Evolutionary conservation across 306 rosid species (phyloP).

Genomic region (Sindora glabra): DNA sequence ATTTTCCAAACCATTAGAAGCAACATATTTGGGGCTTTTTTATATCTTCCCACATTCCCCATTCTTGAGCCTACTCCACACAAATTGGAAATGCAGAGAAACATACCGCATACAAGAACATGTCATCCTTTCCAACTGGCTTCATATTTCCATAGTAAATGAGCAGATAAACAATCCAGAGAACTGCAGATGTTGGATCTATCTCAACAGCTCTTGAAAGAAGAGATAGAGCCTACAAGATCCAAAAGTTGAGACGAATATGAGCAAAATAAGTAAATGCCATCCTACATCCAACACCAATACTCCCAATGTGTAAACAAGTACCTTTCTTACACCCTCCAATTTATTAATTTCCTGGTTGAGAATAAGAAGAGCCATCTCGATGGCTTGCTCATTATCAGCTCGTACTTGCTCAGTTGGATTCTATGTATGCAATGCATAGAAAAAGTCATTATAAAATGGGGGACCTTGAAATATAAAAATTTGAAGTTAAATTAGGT

Average conservation of each 20-base stretch:
- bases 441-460: slow-evolving; percentile 26
- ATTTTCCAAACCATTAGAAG: too few relatives aligned
- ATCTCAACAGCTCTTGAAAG: slow-evolving; percentile 75
- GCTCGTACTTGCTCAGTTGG: slow-evolving; percentile 48
- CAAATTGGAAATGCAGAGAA: slow-evolving; percentile 24
- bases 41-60: not conserved
- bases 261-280: not conserved
- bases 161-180: slow-evolving; percentile 77
- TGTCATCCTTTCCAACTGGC: slow-evolving; percentile 75
- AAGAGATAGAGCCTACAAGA: slow-evolving; percentile 69
- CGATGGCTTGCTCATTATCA: slow-evolving; percentile 73
- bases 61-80: slow-evolving; percentile 13
- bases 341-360: slow-evolving; percentile 60
- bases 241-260: slow-evolving; percentile 15
- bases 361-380: slow-evolving; percentile 66
- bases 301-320: not conserved
- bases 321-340: slow-evolving; percentile 76
- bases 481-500: not conserved
- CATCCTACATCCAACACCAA: slow-evolving; percentile 7
- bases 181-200: slow-evolving; percentile 51
- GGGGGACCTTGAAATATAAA: slow-evolving; percentile 8
- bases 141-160: slow-evolving; percentile 60
- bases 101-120: slow-evolving; percentile 86
- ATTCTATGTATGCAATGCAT: slow-evolving; percentile 46
- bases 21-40: too few relatives aligned